These are phyloP conservation scores for Tillandsia leiboldiana DNA, from an alignment of 176 grass and related monocot genomes.

Conservation along the genomic window DNA sequence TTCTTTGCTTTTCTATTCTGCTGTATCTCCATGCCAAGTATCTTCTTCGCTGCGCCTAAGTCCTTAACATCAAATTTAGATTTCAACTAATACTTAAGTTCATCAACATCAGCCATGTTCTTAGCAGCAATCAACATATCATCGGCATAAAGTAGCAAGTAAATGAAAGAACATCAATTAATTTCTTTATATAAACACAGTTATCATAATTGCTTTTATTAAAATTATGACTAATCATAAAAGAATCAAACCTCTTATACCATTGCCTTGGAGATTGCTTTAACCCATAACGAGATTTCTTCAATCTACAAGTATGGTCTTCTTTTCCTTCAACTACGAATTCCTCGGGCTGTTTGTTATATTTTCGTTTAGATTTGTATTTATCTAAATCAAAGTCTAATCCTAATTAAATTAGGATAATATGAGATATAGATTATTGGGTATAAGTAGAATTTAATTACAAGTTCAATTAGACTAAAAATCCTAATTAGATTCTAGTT, in stretches of 20 bases:
- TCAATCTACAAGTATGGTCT: neutral
- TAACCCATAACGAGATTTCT: conserved; percentile 7
- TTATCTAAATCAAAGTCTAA: no score
- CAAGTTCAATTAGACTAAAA: no score
- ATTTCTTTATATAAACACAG: neutral
- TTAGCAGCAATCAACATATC: no score
- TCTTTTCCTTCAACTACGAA: neutral
- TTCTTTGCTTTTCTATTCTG: neutral
- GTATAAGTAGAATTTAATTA: no score
- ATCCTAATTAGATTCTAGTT: no score
- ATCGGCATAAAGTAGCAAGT: neutral
- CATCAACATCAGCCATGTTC: no score
- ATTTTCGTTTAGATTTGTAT: no score
- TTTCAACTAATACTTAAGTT: neutral
- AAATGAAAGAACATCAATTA: neutral
- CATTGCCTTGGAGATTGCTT: conserved; percentile 6
- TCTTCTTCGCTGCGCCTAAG: neutral
- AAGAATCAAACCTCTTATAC: conserved; percentile 12
- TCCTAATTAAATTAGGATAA: no score
- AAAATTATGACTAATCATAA: no score
- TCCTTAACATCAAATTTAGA: conserved; percentile 11
- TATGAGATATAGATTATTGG: no score
- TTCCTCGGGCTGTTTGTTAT: neutral
- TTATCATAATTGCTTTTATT: neutral
- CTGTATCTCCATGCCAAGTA: neutral